A percentile compares a stretch with the other conserved stretches of the same genome.
phyloP scores from a whole-genome alignment of 2,329 filamentous ascomycete genomes.

The Fusarium sp. region DNA sequence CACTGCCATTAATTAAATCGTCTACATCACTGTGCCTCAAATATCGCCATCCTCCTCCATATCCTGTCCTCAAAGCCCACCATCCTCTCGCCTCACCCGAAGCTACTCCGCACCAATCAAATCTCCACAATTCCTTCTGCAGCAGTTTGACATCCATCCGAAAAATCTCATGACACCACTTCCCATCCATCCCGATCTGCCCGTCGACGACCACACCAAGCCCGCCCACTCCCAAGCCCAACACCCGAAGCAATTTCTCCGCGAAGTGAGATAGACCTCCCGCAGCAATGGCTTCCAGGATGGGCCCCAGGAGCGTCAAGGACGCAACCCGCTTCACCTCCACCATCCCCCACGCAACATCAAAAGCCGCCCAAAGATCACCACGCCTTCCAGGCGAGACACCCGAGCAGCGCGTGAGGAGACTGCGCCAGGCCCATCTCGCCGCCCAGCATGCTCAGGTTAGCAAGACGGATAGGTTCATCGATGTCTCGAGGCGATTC shows the following conservation, averaged over 20 bases:
- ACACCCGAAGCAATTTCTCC: background rate
- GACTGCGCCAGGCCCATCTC: constrained; percentile 74
- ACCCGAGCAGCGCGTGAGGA: constrained; percentile 75
- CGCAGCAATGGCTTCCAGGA: constrained; percentile 55
- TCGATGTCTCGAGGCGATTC: constrained; percentile 60
- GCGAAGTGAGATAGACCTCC: background rate
- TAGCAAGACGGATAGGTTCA: constrained; percentile 62
- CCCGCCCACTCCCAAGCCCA: background rate
- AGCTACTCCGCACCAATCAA: constrained; percentile 53
- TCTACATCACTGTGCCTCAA: background rate
- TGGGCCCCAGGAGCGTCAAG: constrained; percentile 74
- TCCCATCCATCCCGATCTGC: constrained; percentile 42
- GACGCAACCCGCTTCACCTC: constrained; percentile 80
- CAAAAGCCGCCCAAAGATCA: constrained; percentile 60
- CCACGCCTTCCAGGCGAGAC: constrained; percentile 64
- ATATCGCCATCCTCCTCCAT: background rate
- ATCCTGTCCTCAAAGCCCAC: background rate
- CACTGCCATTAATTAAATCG: too few species aligned
- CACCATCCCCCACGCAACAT: constrained; percentile 70
- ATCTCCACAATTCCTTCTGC: constrained; percentile 43
- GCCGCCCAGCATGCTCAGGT: constrained; percentile 71
- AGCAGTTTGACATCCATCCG: constrained; percentile 15
- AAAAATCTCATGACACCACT: constrained; percentile 55
- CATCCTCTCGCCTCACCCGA: constrained; percentile 49
- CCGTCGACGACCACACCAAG: constrained; percentile 11